Conservation (phyloP, 495 filamentous ascomycete species). For the Penicillium roqueforti region DNA sequence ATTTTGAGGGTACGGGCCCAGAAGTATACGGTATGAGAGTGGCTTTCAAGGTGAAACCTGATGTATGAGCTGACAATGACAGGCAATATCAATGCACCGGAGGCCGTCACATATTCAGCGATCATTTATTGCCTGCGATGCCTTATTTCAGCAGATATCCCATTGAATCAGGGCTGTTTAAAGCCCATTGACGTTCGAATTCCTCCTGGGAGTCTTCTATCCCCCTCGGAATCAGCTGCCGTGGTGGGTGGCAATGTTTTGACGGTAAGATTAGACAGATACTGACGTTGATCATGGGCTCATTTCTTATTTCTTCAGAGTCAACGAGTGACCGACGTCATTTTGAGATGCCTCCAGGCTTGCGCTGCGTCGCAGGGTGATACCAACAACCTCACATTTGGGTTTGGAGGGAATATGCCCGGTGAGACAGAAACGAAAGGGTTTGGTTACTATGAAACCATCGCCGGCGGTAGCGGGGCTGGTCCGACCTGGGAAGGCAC, state of each 20-base stretch:
- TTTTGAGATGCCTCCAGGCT: constrained; percentile 78
- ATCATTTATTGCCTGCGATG: constrained; percentile 92
- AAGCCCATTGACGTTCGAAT: constrained; percentile 78
- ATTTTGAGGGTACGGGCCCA: constrained; percentile 78
- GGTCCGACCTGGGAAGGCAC: constrained; percentile 81
- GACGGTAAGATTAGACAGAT: constrained; percentile 38
- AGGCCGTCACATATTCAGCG: constrained; percentile 85
- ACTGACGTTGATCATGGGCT: not conserved
- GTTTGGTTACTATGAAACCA: constrained; percentile 93
- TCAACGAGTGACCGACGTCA: constrained; percentile 86
- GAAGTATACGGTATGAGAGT: constrained; percentile 65
- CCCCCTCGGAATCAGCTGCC: constrained; percentile 71
- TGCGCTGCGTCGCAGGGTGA: constrained; percentile 84
- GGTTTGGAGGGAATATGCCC: constrained; percentile 33
- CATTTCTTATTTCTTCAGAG: constrained; percentile 7
- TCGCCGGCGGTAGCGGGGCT: constrained; percentile 82
- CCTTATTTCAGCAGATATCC: constrained; percentile 86
- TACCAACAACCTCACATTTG: constrained; percentile 68
- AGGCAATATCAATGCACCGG: constrained; percentile 87
- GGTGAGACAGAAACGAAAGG: constrained; percentile 40
- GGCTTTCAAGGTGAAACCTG: not conserved
- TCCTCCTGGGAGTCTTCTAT: constrained; percentile 71
- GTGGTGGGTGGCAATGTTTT: constrained; percentile 90
- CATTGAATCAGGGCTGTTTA: constrained; percentile 91
- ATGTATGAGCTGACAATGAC: constrained; percentile 3